Base-by-base conservation (phyloP, 306 rosid genomes). In the Hippophae tibetana region DNA sequence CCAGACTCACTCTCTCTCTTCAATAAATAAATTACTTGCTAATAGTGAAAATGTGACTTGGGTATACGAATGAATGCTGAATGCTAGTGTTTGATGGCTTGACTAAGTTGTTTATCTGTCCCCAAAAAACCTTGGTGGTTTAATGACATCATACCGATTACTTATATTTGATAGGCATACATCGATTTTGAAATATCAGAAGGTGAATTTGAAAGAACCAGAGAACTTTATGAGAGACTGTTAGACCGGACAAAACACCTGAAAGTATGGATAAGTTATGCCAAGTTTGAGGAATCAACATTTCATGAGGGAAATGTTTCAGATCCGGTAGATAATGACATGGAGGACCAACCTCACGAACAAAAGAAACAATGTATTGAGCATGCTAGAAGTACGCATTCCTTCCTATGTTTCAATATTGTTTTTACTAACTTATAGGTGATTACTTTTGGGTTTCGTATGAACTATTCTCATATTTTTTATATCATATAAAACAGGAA, bases 221-320 rank as follows among this genome's bases (percentile, higher is more conserved):
- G 95, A 77, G 81, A 73, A 45, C 92, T 92, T 5, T 92, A 92
- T 41, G 84, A 83, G 73, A 78, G 96, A 59, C 92, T 92, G 60
- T 80, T 92, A 42, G 95, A 92, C 61, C 81, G 98, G 70, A 90
- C 96, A 56, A 87, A 90, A 73, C 97, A 90, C 79, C 60, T 90
- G 72, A 87, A 90, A 73, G 96, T 90, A 11, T 87, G 98, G 98
- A 78, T 85, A 31, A 87, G 96, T 65, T 85, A 70, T 67, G 96
- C 96, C 0, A 84, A 87, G 25, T 90, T 85, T 75, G 98, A 85
- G 81, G 85, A 89, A n/a, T 75, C 95, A 0, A 81, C 96, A 44
- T 45, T 72, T 53, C 80, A 66, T 47, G 63, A 64, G 23, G 75
- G 65, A 40, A 54, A 46, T 10, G 51, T 58, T 70, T 40, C 61